Evolutionary conservation across 106 monocot genomes (phyloP).

Genomic region (Dendrobium chrysotoxum): DNA sequence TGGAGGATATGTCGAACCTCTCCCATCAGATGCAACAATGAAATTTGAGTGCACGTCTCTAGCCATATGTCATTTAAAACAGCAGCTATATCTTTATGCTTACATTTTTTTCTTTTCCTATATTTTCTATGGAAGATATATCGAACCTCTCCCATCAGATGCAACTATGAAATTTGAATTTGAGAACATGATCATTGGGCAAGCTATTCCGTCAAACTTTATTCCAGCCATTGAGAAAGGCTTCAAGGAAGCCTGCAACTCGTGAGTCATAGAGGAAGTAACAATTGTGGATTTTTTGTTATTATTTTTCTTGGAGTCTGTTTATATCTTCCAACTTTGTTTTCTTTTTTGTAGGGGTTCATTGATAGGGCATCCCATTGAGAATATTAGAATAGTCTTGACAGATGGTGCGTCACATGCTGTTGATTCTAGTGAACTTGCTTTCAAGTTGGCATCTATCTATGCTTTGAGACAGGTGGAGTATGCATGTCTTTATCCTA

Average conservation of each 20-base stretch:
- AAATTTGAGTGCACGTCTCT: constrained; percentile 54
- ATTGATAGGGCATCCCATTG: constrained; percentile 91
- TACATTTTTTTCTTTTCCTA: not conserved
- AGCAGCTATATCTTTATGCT: not conserved
- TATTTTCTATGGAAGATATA: constrained; percentile 36
- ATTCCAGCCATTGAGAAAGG: constrained; percentile 97
- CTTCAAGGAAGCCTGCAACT: constrained; percentile 90
- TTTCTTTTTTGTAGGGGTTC: constrained; percentile 48
- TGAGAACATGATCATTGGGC: constrained; percentile 91
- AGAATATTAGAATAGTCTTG: constrained; percentile 78
- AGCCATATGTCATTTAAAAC: not conserved
- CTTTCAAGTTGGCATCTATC: constrained; percentile 91
- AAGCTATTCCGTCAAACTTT: constrained; percentile 75
- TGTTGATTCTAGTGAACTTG: constrained; percentile 99
- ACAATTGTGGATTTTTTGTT: not conserved
- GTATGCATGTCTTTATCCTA: not conserved
- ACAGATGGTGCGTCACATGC: constrained; percentile 92
- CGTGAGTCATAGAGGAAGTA: constrained; percentile 34
- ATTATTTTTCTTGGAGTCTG: not conserved
- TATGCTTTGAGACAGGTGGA: constrained; percentile 98
- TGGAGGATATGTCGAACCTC: constrained; percentile 77
- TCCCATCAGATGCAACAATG: constrained; percentile 50
- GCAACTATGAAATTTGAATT: constrained; percentile 85
- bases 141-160: constrained; percentile 80
- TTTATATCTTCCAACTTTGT: constrained; percentile 5